These are phyloP conservation scores for Aphanocladium album DNA, from an alignment of 2,329 filamentous ascomycete genomes.

Conservation along the genomic window DNA sequence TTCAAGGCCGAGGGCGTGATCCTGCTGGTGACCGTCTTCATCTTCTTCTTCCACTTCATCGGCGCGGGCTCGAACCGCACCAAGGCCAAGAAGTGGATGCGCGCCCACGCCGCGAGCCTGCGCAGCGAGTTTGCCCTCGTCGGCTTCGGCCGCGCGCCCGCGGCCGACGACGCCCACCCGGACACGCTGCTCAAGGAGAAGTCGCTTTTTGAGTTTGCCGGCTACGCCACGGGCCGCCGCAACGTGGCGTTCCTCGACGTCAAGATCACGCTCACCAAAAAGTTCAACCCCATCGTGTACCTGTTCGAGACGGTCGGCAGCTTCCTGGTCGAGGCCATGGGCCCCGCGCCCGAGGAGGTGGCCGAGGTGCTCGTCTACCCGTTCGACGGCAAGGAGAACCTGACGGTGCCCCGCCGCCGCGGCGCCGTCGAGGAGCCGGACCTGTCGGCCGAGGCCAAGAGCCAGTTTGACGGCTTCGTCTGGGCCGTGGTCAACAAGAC, in stretches of 20 bases:
- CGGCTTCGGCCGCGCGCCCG: conserved; percentile 63
- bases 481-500: conserved; percentile 96
- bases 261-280: conserved; percentile 74
- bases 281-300: conserved; percentile 71
- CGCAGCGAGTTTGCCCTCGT: conserved; percentile 81
- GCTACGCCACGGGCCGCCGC: conserved; percentile 86
- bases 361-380: conserved; percentile 75
- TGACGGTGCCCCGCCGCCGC: conserved; percentile 63
- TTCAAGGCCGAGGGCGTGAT: conserved; percentile 86
- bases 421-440: conserved; percentile 52
- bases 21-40: conserved; percentile 65
- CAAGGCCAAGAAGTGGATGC: conserved; percentile 77
- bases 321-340: conserved; percentile 76
- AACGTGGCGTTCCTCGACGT: conserved; percentile 90
- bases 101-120: conserved; percentile 66
- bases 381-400: conserved; percentile 86
- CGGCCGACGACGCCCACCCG: conserved; percentile 37
- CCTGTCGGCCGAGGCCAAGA: conserved; percentile 48
- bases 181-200: conserved; percentile 70
- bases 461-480: conserved; percentile 82
- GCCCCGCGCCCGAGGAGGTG: conserved; percentile 61
- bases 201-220: conserved; percentile 77
- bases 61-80: conserved; percentile 74
- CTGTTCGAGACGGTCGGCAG: conserved; percentile 61
- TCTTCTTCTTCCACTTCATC: conserved; percentile 75